These are phyloP conservation scores for Colletotrichum brevisporum DNA, from an alignment of 2,329 filamentous ascomycete genomes.

Conservation along the genomic window DNA sequence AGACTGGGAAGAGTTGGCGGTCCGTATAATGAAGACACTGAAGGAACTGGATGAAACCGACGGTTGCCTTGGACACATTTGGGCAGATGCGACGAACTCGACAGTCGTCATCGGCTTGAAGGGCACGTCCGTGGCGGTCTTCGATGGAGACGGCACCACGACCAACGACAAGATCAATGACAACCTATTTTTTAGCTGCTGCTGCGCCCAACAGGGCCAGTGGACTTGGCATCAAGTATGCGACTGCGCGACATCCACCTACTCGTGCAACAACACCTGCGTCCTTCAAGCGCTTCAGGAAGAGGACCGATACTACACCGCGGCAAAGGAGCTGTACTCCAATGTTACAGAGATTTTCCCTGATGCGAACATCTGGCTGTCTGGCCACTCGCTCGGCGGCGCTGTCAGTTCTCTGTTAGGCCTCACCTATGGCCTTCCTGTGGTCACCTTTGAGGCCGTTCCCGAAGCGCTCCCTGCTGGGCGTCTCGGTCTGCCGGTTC, in stretches of 20 bases:
- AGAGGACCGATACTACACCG: constrained; percentile 93
- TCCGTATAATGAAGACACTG: no score
- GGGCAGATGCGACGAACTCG: constrained; percentile 85
- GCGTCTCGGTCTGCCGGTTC: constrained; percentile 86
- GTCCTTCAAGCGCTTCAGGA: constrained; percentile 80
- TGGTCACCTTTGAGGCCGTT: constrained; percentile 93
- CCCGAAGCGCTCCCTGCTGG: constrained; percentile 90
- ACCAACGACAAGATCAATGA: constrained; percentile 98
- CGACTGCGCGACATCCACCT: constrained; percentile 89
- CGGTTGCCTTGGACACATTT: constrained; percentile 92
- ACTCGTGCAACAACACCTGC: constrained; percentile 93
- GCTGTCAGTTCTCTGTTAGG: constrained; percentile 90
- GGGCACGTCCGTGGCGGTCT: constrained; percentile 90
- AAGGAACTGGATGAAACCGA: no score
- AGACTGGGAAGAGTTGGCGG: constrained; percentile 88
- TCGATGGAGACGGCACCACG: constrained; percentile 96
- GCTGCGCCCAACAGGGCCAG: constrained; percentile 93
- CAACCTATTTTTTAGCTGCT: constrained; percentile 98
- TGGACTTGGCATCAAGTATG: constrained; percentile 94
- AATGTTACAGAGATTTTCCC: constrained; percentile 95
- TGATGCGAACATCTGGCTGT: constrained; percentile 86
- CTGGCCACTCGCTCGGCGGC: constrained; percentile 93
- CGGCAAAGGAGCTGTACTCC: constrained; percentile 88
- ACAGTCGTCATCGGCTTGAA: constrained; percentile 95
- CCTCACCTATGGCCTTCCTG: constrained; percentile 90